These are phyloP conservation scores for Platismatia glauca DNA, from an alignment of 495 filamentous ascomycete species.

Conservation along the genomic window DNA sequence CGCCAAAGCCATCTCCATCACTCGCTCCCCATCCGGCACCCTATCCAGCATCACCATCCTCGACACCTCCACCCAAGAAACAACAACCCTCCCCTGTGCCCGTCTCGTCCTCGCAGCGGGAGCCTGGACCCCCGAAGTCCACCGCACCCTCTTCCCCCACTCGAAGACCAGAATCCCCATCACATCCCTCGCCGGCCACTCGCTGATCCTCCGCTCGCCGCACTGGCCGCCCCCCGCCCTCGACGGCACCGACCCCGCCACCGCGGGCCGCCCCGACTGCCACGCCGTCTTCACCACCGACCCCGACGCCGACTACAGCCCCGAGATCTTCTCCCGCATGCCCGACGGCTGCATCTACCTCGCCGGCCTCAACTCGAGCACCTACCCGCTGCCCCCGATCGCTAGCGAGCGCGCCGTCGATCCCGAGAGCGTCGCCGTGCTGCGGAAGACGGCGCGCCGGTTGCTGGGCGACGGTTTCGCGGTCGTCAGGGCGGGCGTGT, in stretches of 20 bases:
- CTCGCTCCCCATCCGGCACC: conserved; percentile 38
- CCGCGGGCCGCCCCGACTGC: conserved; percentile 34
- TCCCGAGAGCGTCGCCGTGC: conserved; percentile 35
- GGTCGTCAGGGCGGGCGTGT: conserved; percentile 55
- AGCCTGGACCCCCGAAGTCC: conserved; percentile 58
- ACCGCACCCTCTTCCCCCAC: conserved; percentile 52
- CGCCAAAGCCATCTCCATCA: conserved; percentile 44
- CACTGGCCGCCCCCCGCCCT: conserved; percentile 36
- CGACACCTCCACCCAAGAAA: conserved; percentile 23
- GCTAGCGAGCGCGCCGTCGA: conserved; percentile 43
- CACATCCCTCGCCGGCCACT: conserved; percentile 59
- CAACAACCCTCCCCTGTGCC: conserved; percentile 37
- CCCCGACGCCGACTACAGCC: conserved; percentile 46
- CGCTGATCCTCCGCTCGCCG: conserved; percentile 56
- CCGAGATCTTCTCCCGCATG: conserved; percentile 62
- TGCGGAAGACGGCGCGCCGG: conserved; percentile 46
- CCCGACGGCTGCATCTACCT: conserved; percentile 59
- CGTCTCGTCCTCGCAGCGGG: conserved; percentile 58
- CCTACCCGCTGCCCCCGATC: conserved; percentile 47
- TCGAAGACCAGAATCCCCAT: conserved; percentile 45
- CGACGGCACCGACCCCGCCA: conserved; percentile 19
- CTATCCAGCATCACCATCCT: conserved; percentile 44
- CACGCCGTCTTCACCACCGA: conserved; percentile 62
- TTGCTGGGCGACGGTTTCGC: conserved; percentile 57
- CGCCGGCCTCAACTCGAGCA: conserved; percentile 57